Evolutionary conservation across 2,329 filamentous ascomycete genomes (phyloP).

Genomic region (Huntiella moniliformis): DNA sequence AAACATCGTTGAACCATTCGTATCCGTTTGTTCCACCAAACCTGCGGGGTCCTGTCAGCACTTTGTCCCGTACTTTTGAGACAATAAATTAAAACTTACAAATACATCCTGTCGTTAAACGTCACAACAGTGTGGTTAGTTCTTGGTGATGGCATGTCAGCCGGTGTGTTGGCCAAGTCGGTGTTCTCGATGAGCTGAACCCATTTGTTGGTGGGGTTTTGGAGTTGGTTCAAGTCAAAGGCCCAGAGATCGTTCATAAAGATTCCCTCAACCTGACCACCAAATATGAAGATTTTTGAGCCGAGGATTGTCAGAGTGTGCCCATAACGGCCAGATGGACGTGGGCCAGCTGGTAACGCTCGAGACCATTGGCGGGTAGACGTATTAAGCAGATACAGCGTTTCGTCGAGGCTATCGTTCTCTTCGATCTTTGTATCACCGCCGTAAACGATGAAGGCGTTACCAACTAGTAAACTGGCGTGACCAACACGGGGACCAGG

Average conservation of each 20-base stretch:
- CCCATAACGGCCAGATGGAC: constrained; percentile 81
- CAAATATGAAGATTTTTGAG: constrained; percentile 94
- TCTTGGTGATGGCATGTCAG: constrained; percentile 57
- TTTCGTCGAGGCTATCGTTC: constrained; percentile 78
- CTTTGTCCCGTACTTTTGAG: background rate
- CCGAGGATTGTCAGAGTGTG: constrained; percentile 92
- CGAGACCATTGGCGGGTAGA: constrained; percentile 97
- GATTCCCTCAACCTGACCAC: constrained; percentile 87
- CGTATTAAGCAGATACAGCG: constrained; percentile 88
- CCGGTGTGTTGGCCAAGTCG: constrained; percentile 20
- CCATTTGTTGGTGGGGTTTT: constrained; percentile 82
- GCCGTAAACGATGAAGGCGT: constrained; percentile 97
- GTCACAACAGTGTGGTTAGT: constrained; percentile 91
- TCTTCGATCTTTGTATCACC: constrained; percentile 97
- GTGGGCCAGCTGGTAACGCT: constrained; percentile 67
- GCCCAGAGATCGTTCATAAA: constrained; percentile 96
- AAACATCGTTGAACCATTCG: constrained; percentile 98
- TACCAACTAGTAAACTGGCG: constrained; percentile 82
- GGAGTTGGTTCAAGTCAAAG: constrained; percentile 88
- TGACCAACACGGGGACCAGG: constrained; percentile 91
- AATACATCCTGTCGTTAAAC: constrained; percentile 80
- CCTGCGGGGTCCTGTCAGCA: constrained; percentile 23
- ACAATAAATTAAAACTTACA: constrained; percentile 37
- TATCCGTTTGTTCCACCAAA: constrained; percentile 94
- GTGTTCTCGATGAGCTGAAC: constrained; percentile 54